Base-by-base conservation (phyloP, 2,329 filamentous ascomycete species). In the Colletotrichum tanaceti region DNA sequence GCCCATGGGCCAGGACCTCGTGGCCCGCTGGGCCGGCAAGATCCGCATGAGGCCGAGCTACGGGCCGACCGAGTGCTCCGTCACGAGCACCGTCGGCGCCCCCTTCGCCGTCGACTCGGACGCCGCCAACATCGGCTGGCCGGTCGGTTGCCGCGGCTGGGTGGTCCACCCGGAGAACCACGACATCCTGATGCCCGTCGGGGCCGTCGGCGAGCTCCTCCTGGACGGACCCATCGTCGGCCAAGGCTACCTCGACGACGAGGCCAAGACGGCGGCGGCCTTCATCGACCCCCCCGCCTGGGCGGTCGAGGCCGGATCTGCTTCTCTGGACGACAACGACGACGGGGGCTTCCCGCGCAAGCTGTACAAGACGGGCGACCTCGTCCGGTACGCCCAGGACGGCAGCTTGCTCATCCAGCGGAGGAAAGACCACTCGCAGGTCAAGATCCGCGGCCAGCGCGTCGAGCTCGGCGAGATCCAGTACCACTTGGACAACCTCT, bases 1-100 rank as follows among this genome's bases (percentile, higher is more conserved):
- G 52, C 70, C 73, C 22, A 72, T 76, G 62, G 41, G 68, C 3
- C 68, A 71, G 18, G 71, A 72, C 35, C 65, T 75, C n/a, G 49
- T 75, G 0, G 66, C 57, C 5, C 62, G 65, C 4, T 76, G 74
- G 75, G 71, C 71, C 1, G 69, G 63, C 2, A 65, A 60, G 9
- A 58, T 72, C 0, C 70, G 71, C 20, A 52, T 76, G 16, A 70
- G 73, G 47, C 72, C 73, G 16, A 69, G 71, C n/a, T 77, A 76
- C 57, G 76, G 76, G 1, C 75, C 75, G 11, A 73, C 71, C 11
- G 76, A 77, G 18, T 74, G 73, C 35, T 68, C 68, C 0, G 58
- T 63, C 1, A 68, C 64, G 0, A 67, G 68, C 59, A 68, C 63
- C 0, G 79, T 84, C 13, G 85, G 65, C 14, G 20, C 84, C 2